Conservation (phyloP, 2,329 filamentous ascomycete species). For the Myriosclerotinia duriaeana region DNA sequence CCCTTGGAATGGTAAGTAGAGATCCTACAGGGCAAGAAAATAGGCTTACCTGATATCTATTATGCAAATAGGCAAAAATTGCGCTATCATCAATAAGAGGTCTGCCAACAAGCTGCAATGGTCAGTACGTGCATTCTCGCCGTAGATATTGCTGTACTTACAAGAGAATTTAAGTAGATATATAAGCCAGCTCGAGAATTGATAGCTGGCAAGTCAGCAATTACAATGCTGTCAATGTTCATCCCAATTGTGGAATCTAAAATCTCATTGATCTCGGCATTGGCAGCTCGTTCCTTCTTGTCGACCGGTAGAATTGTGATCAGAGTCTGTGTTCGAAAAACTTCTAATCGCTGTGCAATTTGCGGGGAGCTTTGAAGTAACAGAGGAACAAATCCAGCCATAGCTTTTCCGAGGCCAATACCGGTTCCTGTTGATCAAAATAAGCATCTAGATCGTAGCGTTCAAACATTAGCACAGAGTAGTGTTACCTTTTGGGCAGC, state of each 20-base stretch:
- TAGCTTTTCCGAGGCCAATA: conserved; percentile 45
- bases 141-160: conserved; percentile 46
- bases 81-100: conserved; percentile 79
- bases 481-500: conserved; percentile 46
- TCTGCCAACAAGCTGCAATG: conserved; percentile 69
- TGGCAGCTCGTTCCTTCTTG: conserved; percentile 51
- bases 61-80: conserved; percentile 77
- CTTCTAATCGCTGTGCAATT: conserved; percentile 51
- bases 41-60: conserved; percentile 72
- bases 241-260: conserved; percentile 57
- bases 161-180: conserved; percentile 78
- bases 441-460: not conserved
- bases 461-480: not conserved
- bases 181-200: conserved; percentile 83
- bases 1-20: conserved; percentile 51
- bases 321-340: conserved; percentile 58
- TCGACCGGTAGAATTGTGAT: conserved; percentile 55
- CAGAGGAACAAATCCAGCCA: conserved; percentile 55
- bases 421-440: conserved; percentile 45
- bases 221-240: conserved; percentile 42
- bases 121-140: conserved; percentile 33
- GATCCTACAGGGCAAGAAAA: not conserved
- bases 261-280: conserved; percentile 56
- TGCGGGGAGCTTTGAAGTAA: conserved; percentile 58
- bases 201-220: conserved; percentile 66